A percentile compares a stretch with the other conserved stretches of the same genome.
Evolutionary conservation across 192 early-diverging fungal genomes (phyloP).

Genomic region (Backusella liffmaniae): DNA sequence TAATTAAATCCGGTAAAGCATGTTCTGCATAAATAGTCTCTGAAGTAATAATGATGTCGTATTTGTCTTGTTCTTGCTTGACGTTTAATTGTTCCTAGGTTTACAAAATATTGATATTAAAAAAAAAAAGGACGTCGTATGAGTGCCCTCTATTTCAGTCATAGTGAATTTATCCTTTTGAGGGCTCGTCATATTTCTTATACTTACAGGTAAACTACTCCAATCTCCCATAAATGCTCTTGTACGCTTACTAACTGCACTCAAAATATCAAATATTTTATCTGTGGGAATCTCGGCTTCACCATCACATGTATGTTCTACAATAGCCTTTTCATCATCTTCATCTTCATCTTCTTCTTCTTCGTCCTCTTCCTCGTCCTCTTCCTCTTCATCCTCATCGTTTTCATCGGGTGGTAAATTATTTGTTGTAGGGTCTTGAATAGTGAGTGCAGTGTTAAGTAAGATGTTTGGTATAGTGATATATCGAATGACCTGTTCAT

Average conservation of each 20-base stretch:
- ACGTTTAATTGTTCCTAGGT: constrained; percentile 42
- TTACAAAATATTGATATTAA: neutral
- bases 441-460: constrained; percentile 66
- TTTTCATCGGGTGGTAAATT: constrained; percentile 15
- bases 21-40: constrained; percentile 76
- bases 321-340: constrained; percentile 17
- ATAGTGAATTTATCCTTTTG: neutral
- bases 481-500: constrained; percentile 79
- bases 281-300: constrained; percentile 43
- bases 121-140: neutral
- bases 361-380: constrained; percentile 23
- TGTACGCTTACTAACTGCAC: constrained; percentile 39
- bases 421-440: constrained; percentile 19
- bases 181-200: neutral
- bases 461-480: constrained; percentile 93
- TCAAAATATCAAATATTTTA: constrained; percentile 28
- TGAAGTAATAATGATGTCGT: constrained; percentile 71
- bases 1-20: constrained; percentile 60
- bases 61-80: constrained; percentile 50
- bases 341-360: constrained; percentile 37
- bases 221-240: constrained; percentile 70
- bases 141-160: neutral
- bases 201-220: constrained; percentile 44
- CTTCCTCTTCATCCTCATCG: constrained; percentile 29
- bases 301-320: constrained; percentile 34